Evolutionary conservation across 208 protist genomes (phyloP).

Genomic region (Angomonas ambiguus): DNA sequence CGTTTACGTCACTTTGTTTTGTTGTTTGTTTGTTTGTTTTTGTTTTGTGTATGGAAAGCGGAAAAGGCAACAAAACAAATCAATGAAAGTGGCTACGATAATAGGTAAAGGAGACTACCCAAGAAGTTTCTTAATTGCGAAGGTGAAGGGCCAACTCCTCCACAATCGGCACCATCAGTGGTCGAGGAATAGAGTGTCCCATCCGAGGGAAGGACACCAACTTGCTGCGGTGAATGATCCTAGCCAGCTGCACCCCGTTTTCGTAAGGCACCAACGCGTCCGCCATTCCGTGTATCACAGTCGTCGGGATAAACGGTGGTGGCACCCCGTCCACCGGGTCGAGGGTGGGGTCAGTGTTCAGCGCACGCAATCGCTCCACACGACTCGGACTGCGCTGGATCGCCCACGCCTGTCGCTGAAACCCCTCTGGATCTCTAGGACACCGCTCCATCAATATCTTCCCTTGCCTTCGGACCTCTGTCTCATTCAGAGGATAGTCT

Average conservation of each 20-base stretch:
- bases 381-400: slow-evolving; percentile 53
- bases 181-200: slow-evolving; percentile 47
- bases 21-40: neutral
- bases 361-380: slow-evolving; percentile 11
- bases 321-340: neutral
- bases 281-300: slow-evolving; percentile 62
- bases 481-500: slow-evolving; percentile 33
- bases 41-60: neutral
- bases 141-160: slow-evolving; percentile 55
- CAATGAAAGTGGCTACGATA: neutral
- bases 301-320: slow-evolving; percentile 16
- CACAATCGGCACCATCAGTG: slow-evolving; percentile 29
- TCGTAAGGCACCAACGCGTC: slow-evolving; percentile 60
- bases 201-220: slow-evolving; percentile 65
- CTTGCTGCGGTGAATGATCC: slow-evolving; percentile 43
- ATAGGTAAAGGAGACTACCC: neutral
- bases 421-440: slow-evolving; percentile 23
- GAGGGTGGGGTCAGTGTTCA: slow-evolving; percentile 27
- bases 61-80: neutral
- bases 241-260: slow-evolving; percentile 52
- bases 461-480: neutral
- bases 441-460: slow-evolving; percentile 7
- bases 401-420: slow-evolving; percentile 50
- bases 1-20: neutral
- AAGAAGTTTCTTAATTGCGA: neutral